Evolutionary conservation across 2,329 filamentous ascomycete species (phyloP).

Genomic region (Lachnellula subtilissima): DNA sequence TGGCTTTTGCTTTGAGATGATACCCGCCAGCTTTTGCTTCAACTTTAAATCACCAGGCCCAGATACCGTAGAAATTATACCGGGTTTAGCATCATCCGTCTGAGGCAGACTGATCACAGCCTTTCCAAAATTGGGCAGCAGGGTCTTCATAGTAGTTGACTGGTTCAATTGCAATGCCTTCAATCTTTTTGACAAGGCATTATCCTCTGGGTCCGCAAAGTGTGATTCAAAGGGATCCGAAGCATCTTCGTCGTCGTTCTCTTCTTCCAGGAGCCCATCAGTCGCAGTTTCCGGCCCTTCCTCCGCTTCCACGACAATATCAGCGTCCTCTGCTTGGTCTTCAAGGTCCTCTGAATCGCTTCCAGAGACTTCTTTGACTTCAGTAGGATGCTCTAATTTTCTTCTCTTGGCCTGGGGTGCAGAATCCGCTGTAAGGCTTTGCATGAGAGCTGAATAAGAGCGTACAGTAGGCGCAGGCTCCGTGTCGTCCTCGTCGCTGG

Average conservation of each 20-base stretch:
- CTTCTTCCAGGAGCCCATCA: conserved; percentile 34
- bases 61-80: conserved; percentile 14
- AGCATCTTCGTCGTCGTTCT: conserved; percentile 45
- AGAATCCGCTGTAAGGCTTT: conserved; percentile 47
- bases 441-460: conserved; percentile 54
- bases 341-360: conserved; percentile 4
- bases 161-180: conserved; percentile 44
- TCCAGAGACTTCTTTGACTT: conserved; percentile 16
- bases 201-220: conserved; percentile 65
- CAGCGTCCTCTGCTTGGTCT: conserved; percentile 24
- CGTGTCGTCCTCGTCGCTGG: conserved; percentile 40
- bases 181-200: conserved; percentile 50
- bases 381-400: conserved; percentile 42
- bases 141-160: conserved; percentile 46
- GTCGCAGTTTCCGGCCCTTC: conserved; percentile 38
- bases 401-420: conserved; percentile 50
- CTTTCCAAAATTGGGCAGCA: conserved; percentile 42
- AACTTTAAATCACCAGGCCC: conserved; percentile 51
- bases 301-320: conserved; percentile 46
- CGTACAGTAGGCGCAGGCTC: conserved; percentile 35
- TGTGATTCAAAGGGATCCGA: conserved; percentile 76
- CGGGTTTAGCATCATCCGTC: conserved; percentile 31
- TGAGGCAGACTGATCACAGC: conserved; percentile 45
- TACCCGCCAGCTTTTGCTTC: conserved; percentile 63
- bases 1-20: conserved; percentile 48